These are phyloP conservation scores for Brassica hybrid DNA, from an alignment of 441 rosid species.

Conservation along the genomic window DNA sequence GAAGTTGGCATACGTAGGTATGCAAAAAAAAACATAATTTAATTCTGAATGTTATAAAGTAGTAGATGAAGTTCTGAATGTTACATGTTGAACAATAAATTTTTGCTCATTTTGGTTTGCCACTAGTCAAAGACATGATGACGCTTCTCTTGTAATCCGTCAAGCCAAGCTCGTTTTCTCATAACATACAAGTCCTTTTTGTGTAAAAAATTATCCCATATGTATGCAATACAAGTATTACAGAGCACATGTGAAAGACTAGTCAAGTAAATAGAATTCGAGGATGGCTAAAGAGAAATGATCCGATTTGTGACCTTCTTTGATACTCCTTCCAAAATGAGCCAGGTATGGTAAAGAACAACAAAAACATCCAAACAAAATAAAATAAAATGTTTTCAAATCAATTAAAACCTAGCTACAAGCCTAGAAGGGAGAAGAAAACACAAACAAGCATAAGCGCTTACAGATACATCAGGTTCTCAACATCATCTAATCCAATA, in stretches of 20 bases:
- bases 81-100: not conserved
- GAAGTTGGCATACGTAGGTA: conserved; percentile 21
- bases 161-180: too few species aligned
- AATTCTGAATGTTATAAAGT: not conserved
- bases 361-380: not conserved
- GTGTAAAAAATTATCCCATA: not conserved
- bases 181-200: too few species aligned
- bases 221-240: not conserved
- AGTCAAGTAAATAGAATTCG: not conserved
- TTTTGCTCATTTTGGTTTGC: not conserved
- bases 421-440: not conserved
- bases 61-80: not conserved
- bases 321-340: too few species aligned
- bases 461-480: conserved; percentile 12
- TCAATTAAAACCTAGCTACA: not conserved
- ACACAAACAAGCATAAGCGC: not conserved
- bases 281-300: not conserved
- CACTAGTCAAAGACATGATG: too few species aligned
- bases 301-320: too few species aligned
- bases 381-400: too few species aligned
- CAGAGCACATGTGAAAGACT: not conserved
- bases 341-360: too few species aligned
- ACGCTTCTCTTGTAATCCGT: too few species aligned
- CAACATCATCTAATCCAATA: conserved; percentile 22
- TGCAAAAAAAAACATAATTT: too few species aligned